Base-by-base conservation (phyloP, 495 filamentous ascomycete genomes). In the Daldinia decipiens region DNA sequence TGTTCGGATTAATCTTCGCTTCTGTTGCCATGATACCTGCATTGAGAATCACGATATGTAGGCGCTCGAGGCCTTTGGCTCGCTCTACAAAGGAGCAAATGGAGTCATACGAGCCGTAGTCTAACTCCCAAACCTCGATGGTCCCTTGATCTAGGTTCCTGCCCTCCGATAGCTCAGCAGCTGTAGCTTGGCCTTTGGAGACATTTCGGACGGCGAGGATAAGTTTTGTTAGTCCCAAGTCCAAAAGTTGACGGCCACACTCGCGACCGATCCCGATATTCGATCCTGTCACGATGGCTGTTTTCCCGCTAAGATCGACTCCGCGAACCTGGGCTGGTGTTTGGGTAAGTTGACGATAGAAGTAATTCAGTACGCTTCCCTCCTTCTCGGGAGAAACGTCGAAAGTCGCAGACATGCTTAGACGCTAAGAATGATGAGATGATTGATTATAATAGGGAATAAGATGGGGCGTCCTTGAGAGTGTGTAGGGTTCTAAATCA, bases 201-300 rank as follows among this genome's bases (percentile, higher is more conserved):
- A 54, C 38, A 31, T 69, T 77, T n/a, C 86, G 81, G 12, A 86
- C 82, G 3, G 80, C 85, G 12, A 87, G 80, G 67, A 87, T 84
- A 7, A 86, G 70, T 8, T 75, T 79, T 11, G 56, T 62, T 1
- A 45, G 6, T 0, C 76, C 75, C 0, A 85, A 77, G 5, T 73
- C 74, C 2, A 78, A 64, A 43, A 86, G 74, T 50, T 86, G 81
- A 2, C 79, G 78, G 4, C 78, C 77, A 21, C 77, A 78, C 72
- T 86, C 84, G 6, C 79, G 67, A 1, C 85, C 84, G 1, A 87
- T 71, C 4, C 87, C 85, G 9, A 67, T 68, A 57, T 87, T 89
- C 13, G 83, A 73, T 6, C 87, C 86, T 0, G 86, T 85, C 8
- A 88, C 79, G 38, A 88, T 81, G 40, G 73, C 57, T 32, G 62